Base-by-base conservation (phyloP, 768 basidiomycete species). In the Coprinopsis cinerea region DNA sequence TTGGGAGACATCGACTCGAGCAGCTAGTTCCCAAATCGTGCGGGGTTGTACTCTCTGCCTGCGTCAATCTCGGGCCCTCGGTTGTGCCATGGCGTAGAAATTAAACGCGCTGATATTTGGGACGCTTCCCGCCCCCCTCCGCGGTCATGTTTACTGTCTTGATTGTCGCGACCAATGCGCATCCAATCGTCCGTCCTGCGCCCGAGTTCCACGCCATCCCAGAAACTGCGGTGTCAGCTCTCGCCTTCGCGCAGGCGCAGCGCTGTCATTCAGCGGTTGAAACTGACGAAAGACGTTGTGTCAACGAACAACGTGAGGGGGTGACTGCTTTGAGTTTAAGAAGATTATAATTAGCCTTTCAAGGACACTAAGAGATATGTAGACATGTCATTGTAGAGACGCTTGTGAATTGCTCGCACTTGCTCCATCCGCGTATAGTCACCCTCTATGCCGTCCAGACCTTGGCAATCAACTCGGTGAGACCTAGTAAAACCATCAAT, bases 381-480 rank as follows among this genome's bases (percentile, higher is more conserved):
- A 43, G 20, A 43, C 22, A 43, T 43, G 41, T 43, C 23, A 23
- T 10, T 43, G 41, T 43, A 43, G 23, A 25, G 41, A 22, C 41
- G 11, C n/a, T 23, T 5, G 25, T 43, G 24, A 11, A 25, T 4
- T 43, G 24, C 23, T 43, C 23, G 41, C 18, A 43, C 24, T 43
- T 43, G 22, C 41, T 23, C 41, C 23, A 11, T 25, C 18, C 25
- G 37, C 13, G 7, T 7, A 39, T 14, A 7, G 9, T 39, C 7
- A 7, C 15, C 30, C 30, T 43, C 25, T 61, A 94, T 53, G 92
- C 92, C 49, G 76, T 73, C 93, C 93, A 97, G 36, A 82, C 77
- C 64, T 81, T 84, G 48, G 81, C 73, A 60, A 93, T 82, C 49
- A 94, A 71, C 68, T 96, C 92, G 5, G 89, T 90, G 47, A 94